phyloP scores from a whole-genome alignment of 352 stramenopile genomes.

The Phytopythium kandeliae region DNA sequence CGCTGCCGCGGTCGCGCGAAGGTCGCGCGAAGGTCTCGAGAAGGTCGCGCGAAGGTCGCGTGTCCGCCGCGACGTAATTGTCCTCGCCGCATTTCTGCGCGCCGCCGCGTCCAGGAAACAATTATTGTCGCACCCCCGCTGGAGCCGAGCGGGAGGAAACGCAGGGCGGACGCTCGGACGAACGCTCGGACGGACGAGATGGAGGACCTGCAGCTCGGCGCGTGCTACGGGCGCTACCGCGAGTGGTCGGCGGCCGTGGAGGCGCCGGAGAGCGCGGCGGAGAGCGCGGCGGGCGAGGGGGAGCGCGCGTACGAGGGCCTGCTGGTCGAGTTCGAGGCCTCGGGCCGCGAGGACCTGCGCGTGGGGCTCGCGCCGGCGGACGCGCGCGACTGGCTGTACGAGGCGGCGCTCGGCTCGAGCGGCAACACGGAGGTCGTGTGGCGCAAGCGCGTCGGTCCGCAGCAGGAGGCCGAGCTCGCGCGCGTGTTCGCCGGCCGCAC shows the following conservation, averaged over 20 bases:
- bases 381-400: conserved; percentile 45
- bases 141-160: too few species aligned
- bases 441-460: conserved; percentile 39
- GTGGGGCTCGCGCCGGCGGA: conserved; percentile 44
- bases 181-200: not conserved
- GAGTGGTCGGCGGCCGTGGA: too few species aligned
- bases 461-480: conserved; percentile 44
- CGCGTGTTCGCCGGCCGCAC: conserved; percentile 66
- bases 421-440: conserved; percentile 74
- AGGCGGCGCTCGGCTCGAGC: conserved; percentile 58
- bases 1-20: not conserved
- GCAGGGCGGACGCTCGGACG: not conserved
- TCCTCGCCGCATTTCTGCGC: too few species aligned
- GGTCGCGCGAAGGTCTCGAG: conserved; percentile 8
- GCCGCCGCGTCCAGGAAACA: too few species aligned
- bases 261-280: not conserved
- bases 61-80: too few species aligned
- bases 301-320: conserved; percentile 23
- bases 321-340: conserved; percentile 67
- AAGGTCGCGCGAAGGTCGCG: conserved; percentile 9
- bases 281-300: not conserved
- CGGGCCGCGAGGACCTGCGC: conserved; percentile 55
- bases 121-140: too few species aligned
- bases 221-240: conserved; percentile 51
- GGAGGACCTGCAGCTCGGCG: conserved; percentile 37